Conservation (phyloP, 306 rosid genomes). For the Oxytropis ochrocephala region DNA sequence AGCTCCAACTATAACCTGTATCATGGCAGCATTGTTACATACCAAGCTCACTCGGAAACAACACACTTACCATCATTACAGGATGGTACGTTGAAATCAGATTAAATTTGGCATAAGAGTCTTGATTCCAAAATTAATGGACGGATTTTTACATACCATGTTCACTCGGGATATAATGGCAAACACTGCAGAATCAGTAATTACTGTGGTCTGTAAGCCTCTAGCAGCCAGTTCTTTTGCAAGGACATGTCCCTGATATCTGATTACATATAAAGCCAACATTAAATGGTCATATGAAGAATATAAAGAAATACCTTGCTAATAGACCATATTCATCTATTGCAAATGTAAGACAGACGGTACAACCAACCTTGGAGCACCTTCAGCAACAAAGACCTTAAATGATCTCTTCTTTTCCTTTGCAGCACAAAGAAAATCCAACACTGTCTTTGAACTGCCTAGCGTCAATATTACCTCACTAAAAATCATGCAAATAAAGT, state of each 20-base stretch:
- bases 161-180: slow-evolving; percentile 89
- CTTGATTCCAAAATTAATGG: background rate
- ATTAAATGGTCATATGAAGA: background rate
- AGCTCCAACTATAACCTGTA: slow-evolving; percentile 95
- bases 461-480: slow-evolving; percentile 96
- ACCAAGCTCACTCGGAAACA: slow-evolving; percentile 9
- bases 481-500: slow-evolving; percentile 28
- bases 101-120: slow-evolving; percentile 2
- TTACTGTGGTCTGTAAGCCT: slow-evolving; percentile 78
- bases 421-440: slow-evolving; percentile 94
- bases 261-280: slow-evolving; percentile 22
- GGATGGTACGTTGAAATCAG: slow-evolving; percentile 38
- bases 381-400: slow-evolving; percentile 89
- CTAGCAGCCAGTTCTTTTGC: slow-evolving; percentile 73
- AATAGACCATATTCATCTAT: background rate
- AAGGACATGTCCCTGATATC: slow-evolving; percentile 89
- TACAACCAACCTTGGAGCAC: slow-evolving; percentile 89
- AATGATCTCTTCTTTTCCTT: slow-evolving; percentile 94
- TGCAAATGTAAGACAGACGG: slow-evolving; percentile 10
- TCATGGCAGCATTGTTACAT: slow-evolving; percentile 13
- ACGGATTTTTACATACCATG: slow-evolving; percentile 54
- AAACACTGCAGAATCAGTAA: slow-evolving; percentile 81
- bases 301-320: slow-evolving; percentile 6
- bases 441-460: slow-evolving; percentile 94
- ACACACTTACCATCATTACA: slow-evolving; percentile 91